Evolutionary conservation across 2,329 filamentous ascomycete genomes (phyloP).

Genomic region (Fusarium oligoseptatum): DNA sequence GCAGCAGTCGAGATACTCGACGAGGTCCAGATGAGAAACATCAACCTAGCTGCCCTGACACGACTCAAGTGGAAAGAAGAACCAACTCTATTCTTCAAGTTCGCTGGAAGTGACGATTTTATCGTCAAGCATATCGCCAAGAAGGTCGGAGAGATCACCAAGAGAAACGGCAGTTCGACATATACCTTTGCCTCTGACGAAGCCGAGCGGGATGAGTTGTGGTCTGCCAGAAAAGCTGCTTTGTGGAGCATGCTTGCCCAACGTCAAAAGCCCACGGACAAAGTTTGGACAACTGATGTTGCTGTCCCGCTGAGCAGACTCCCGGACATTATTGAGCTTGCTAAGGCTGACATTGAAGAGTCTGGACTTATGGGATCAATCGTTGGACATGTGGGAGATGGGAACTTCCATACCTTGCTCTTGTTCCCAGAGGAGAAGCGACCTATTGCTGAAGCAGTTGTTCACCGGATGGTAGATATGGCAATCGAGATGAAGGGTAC

Average conservation of each 20-base stretch:
- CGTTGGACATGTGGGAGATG: slow-evolving; percentile 57
- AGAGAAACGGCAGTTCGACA: background rate
- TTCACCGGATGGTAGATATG: slow-evolving; percentile 74
- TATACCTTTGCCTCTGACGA: background rate
- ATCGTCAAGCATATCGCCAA: background rate
- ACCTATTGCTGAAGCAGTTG: slow-evolving; percentile 60
- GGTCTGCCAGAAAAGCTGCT: background rate
- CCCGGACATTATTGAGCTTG: background rate
- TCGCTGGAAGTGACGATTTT: background rate
- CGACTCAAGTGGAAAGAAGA: background rate
- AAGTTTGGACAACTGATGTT: background rate
- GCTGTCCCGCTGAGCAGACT: background rate
- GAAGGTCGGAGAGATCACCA: background rate
- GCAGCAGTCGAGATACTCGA: background rate
- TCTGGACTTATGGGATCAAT: background rate
- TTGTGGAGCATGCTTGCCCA: background rate
- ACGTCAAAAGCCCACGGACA: background rate
- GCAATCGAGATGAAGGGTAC: slow-evolving; percentile 78
- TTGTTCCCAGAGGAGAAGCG: slow-evolving; percentile 40
- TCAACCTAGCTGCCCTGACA: background rate
- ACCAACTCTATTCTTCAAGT: background rate
- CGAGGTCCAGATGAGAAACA: background rate
- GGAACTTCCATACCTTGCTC: slow-evolving; percentile 63
- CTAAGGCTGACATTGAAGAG: background rate
- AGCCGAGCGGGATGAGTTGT: background rate